A percentile compares a stretch with the other conserved stretches of the same genome.
Evolutionary conservation across 2,329 filamentous ascomycete genomes (phyloP).

Genomic region (Aureobasidium vineae): DNA sequence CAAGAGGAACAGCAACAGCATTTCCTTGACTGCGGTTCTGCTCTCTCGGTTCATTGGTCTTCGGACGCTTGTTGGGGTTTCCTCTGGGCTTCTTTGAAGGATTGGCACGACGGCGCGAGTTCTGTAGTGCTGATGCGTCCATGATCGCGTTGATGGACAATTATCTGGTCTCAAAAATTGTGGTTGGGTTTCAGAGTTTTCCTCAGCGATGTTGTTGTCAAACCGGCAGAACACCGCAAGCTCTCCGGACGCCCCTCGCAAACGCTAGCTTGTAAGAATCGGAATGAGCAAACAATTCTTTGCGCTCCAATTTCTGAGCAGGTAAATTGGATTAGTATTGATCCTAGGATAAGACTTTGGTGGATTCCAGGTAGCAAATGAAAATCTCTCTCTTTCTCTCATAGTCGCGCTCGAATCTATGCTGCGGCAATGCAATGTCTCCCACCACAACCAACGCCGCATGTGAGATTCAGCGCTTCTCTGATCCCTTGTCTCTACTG

Average conservation of each 20-base stretch:
- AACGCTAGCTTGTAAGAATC: slow-evolving; percentile 3
- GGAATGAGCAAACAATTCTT: slow-evolving; percentile 11
- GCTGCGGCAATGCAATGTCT: too few species aligned
- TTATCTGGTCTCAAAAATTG: background rate
- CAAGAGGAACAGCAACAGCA: slow-evolving; percentile 12
- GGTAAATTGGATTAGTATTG: background rate
- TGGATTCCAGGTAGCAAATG: background rate
- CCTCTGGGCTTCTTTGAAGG: slow-evolving; percentile 18
- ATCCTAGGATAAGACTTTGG: background rate
- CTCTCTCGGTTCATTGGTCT: slow-evolving; percentile 8
- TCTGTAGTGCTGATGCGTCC: slow-evolving; percentile 21
- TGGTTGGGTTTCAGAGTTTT: slow-evolving; percentile 14
- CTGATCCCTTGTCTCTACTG: too few species aligned
- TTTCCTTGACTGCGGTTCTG: slow-evolving; percentile 2
- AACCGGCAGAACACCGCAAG: slow-evolving; percentile 13
- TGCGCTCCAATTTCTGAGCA: background rate
- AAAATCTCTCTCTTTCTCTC: too few species aligned
- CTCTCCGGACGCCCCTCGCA: slow-evolving; percentile 14
- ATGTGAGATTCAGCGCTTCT: too few species aligned
- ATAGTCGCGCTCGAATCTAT: too few species aligned
- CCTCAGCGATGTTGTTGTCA: slow-evolving; percentile 6
- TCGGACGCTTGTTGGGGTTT: slow-evolving; percentile 19
- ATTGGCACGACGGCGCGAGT: slow-evolving; percentile 21
- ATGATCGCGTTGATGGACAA: background rate
- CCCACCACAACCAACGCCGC: too few species aligned